A percentile compares a stretch with the other conserved stretches of the same genome.
phyloP scores from a whole-genome alignment of 208 protist species.

The Angomonas deanei region DNA sequence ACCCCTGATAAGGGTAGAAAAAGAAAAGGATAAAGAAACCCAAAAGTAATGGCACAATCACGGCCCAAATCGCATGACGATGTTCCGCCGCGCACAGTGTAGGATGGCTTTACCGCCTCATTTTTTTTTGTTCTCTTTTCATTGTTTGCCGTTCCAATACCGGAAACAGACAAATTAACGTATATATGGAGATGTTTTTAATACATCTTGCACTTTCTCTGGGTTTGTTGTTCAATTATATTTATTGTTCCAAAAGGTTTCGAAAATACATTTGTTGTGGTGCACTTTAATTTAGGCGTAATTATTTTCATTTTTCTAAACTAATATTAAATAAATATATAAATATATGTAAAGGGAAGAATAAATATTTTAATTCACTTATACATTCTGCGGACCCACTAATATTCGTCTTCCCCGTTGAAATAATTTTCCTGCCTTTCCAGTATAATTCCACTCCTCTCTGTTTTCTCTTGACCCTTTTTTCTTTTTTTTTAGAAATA shows the following conservation, averaged over 20 bases:
- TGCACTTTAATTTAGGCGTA: too few species aligned
- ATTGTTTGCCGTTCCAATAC: neutral
- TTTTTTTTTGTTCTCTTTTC: neutral
- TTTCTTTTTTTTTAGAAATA: neutral
- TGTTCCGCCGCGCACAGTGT: neutral
- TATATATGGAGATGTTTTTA: too few species aligned
- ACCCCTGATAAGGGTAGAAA: constrained; percentile 4
- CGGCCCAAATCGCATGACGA: neutral
- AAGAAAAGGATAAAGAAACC: constrained; percentile 3
- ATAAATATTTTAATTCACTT: neutral
- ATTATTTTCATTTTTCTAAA: neutral
- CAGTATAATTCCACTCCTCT: too few species aligned
- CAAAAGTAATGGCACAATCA: neutral
- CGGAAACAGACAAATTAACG: neutral
- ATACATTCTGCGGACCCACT: too few species aligned
- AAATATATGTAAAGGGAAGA: neutral
- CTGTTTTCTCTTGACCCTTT: too few species aligned
- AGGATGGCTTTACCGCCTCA: neutral
- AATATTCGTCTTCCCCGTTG: too few species aligned
- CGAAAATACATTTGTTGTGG: too few species aligned
- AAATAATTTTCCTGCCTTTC: too few species aligned
- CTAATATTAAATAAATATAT: neutral
- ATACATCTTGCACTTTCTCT: too few species aligned
- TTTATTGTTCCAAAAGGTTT: too few species aligned
- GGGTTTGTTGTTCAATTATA: too few species aligned